Conservation (phyloP, 495 filamentous ascomycete genomes). For the Neurospora sp. region DNA sequence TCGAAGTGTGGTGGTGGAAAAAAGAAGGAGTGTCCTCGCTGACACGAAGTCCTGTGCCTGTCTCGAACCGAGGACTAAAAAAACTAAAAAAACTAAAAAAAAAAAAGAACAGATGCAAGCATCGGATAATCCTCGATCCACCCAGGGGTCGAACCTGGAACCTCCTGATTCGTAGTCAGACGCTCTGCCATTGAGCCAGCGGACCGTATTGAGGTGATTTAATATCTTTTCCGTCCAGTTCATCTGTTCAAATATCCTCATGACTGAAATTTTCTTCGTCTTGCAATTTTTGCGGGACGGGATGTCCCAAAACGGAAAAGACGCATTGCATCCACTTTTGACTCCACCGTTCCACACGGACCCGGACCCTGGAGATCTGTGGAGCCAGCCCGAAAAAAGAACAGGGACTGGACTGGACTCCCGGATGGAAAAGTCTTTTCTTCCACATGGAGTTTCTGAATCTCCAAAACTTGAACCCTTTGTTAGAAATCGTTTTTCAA, state of each 20-base stretch:
- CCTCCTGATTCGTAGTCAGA: not conserved
- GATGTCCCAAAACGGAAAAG: not conserved
- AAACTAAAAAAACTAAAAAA: not conserved
- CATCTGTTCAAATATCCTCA: not conserved
- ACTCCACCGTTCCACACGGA: not conserved
- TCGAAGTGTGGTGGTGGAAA: not conserved
- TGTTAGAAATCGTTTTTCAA: not conserved
- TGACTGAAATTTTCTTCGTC: not conserved
- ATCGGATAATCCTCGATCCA: not conserved
- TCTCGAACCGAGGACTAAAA: not conserved
- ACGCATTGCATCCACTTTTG: not conserved
- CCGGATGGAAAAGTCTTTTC: no score
- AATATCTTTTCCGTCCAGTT: not conserved
- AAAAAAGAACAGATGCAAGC: not conserved
- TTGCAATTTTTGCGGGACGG: not conserved
- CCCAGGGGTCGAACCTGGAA: not conserved
- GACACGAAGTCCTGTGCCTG: accelerated
- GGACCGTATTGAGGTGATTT: not conserved
- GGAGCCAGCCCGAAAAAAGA: not conserved
- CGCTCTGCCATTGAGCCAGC: not conserved
- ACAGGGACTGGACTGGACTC: not conserved
- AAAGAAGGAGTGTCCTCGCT: not conserved
- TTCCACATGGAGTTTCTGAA: not conserved
- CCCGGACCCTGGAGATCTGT: not conserved
- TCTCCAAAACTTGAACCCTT: not conserved